Percentiles rank a stretch among this genome's conserved stretches.
These are phyloP conservation scores for Debaryomyces coudertii DNA, from an alignment of 1,139 yeast genomes.

Conservation along the genomic window DNA sequence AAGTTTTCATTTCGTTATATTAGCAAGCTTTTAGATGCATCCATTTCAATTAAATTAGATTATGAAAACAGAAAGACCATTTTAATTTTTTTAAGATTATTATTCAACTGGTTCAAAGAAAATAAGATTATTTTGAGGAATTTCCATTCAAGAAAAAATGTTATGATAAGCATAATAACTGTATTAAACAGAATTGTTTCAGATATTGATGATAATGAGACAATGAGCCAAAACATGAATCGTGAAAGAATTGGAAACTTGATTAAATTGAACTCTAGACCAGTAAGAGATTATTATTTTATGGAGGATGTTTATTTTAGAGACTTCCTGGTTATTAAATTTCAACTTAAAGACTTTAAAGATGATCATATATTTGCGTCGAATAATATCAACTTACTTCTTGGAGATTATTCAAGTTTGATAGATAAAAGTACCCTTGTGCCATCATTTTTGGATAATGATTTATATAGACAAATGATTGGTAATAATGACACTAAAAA, in stretches of 20 bases:
- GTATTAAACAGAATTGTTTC: slow-evolving; percentile 31
- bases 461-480: slow-evolving; percentile 1
- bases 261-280: slow-evolving; percentile 23
- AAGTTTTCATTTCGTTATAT: slow-evolving; percentile 34
- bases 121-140: slow-evolving; percentile 44
- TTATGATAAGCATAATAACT: slow-evolving; percentile 33
- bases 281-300: slow-evolving; percentile 56
- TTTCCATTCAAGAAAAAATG: slow-evolving; percentile 35
- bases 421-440: slow-evolving; percentile 19
- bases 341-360: slow-evolving; percentile 60
- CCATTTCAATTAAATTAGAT: slow-evolving; percentile 25
- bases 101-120: slow-evolving; percentile 57
- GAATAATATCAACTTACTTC: slow-evolving; percentile 34
- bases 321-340: slow-evolving; percentile 59
- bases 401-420: slow-evolving; percentile 34
- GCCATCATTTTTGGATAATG: slow-evolving; percentile 34
- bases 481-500: not conserved
- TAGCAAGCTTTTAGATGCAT: slow-evolving; percentile 33
- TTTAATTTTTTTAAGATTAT: slow-evolving; percentile 44
- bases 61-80: slow-evolving; percentile 16
- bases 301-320: slow-evolving; percentile 65
- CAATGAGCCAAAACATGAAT: slow-evolving; percentile 6
- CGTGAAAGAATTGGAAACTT: slow-evolving; percentile 13
- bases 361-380: slow-evolving; percentile 47
- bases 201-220: not conserved